Conservation (phyloP, 495 filamentous ascomycete genomes). For the Penicillium antarcticum region DNA sequence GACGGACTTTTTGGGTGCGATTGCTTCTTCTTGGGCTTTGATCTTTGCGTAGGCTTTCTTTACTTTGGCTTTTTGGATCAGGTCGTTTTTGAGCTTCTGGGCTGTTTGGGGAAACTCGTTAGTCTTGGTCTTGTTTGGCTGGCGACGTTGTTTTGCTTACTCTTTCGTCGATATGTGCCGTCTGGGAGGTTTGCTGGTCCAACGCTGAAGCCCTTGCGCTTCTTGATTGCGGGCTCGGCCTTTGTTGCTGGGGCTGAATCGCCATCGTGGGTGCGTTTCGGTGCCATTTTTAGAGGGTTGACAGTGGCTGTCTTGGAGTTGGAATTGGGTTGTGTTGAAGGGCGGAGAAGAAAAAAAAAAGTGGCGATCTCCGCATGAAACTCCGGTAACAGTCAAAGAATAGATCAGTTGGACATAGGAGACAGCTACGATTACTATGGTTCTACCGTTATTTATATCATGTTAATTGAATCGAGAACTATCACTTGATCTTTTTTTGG, state of each 20-base stretch:
- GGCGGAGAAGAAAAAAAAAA: constrained; percentile 20
- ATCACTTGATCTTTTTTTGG: no score
- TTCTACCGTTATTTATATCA: no score
- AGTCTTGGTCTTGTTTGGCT: neutral
- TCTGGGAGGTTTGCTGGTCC: constrained; percentile 93
- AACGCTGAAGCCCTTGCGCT: constrained; percentile 68
- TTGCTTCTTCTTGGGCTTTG: constrained; percentile 56
- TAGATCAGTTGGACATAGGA: neutral
- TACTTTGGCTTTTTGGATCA: constrained; percentile 91
- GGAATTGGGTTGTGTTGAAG: neutral
- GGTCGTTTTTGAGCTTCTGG: constrained; percentile 84
- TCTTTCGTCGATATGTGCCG: constrained; percentile 86
- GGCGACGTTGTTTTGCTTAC: constrained; percentile 38
- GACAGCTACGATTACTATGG: no score
- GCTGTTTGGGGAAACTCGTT: constrained; percentile 48
- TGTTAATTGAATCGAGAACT: no score
- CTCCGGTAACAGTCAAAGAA: neutral
- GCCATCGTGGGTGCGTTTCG: constrained; percentile 59
- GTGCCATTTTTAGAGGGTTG: constrained; percentile 39
- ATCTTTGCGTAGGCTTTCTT: constrained; percentile 92
- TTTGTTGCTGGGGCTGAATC: constrained; percentile 28
- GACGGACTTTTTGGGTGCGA: constrained; percentile 27
- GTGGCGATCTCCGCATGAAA: constrained; percentile 18
- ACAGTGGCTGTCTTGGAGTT: no score
- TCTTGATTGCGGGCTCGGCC: constrained; percentile 46